Conservation (phyloP, 179 eudicot species). For the Nepenthes alata region DNA sequence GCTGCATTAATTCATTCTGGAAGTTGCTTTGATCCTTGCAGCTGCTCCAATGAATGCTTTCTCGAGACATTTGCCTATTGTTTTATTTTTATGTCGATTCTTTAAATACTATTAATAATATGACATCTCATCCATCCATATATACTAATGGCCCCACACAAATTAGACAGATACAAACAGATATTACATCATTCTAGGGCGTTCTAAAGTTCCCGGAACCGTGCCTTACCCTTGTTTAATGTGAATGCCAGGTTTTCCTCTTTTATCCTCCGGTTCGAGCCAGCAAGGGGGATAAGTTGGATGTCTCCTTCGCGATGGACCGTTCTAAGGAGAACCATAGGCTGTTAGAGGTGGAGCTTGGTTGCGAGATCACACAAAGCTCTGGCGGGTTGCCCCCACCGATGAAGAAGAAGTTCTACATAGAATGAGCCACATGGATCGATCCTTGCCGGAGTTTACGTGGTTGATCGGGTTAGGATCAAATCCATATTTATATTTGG, state of each 20-base stretch:
- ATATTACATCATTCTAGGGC: neutral
- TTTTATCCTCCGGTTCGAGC: conserved; percentile 43
- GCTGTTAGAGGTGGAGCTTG: conserved; percentile 71
- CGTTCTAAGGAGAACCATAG: conserved; percentile 86
- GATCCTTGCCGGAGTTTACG: too few species aligned
- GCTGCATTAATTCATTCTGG: neutral
- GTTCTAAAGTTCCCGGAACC: neutral
- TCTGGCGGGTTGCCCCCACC: conserved; percentile 46
- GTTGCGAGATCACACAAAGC: conserved; percentile 35
- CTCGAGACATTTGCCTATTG: too few species aligned
- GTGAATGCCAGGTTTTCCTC: conserved; percentile 49
- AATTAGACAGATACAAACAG: too few species aligned
- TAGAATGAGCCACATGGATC: conserved; percentile 39
- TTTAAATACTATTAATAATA: too few species aligned
- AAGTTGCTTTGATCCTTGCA: neutral
- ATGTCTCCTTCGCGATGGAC: conserved; percentile 49
- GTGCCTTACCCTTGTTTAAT: neutral
- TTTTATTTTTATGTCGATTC: too few species aligned
- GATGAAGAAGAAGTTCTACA: conserved; percentile 48
- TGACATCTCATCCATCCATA: too few species aligned
- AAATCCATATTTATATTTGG: too few species aligned
- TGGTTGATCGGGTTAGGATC: too few species aligned
- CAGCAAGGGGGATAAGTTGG: conserved; percentile 37
- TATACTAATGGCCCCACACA: too few species aligned
- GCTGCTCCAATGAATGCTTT: too few species aligned